A percentile compares a stretch with the other conserved stretches of the same genome.
Conservation (phyloP, 2,329 filamentous ascomycete species). For the Aspergillus sp. region DNA sequence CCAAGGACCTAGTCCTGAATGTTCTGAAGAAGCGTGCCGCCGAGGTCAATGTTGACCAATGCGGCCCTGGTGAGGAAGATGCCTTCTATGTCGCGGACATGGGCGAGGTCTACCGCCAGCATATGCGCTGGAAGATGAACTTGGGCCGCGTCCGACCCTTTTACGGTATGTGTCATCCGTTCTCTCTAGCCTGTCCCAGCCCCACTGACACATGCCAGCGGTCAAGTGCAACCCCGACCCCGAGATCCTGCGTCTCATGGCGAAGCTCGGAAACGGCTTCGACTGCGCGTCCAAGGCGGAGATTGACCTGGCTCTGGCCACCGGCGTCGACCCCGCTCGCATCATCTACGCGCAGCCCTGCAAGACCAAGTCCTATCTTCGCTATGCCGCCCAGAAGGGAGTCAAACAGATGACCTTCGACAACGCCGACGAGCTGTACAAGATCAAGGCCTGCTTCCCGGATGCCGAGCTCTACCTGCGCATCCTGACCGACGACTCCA, state of each 20-base stretch:
- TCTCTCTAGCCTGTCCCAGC: background rate
- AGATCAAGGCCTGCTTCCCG: constrained; percentile 90
- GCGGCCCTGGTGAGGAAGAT: constrained; percentile 91
- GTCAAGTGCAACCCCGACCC: constrained; percentile 99
- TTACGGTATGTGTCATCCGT: constrained; percentile 65
- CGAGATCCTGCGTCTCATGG: constrained; percentile 81
- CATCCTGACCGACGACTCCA: constrained; percentile 94
- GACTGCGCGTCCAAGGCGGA: constrained; percentile 98
- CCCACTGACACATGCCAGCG: constrained; percentile 49
- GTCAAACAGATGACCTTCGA: constrained; percentile 99
- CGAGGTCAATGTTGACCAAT: constrained; percentile 79
- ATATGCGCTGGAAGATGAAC: constrained; percentile 95
- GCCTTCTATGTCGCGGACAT: constrained; percentile 98
- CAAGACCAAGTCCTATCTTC: constrained; percentile 98
- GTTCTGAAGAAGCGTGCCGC: constrained; percentile 83
- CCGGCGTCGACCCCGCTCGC: constrained; percentile 80
- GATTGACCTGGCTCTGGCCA: constrained; percentile 83
- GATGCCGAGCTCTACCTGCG: constrained; percentile 88
- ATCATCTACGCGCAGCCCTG: constrained; percentile 99
- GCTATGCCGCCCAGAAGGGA: constrained; percentile 77
- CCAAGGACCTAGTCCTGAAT: constrained; percentile 81
- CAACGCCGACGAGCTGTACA: constrained; percentile 96
- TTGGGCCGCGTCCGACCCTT: constrained; percentile 91
- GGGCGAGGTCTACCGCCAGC: constrained; percentile 97
- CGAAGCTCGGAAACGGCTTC: constrained; percentile 87